Conservation (phyloP, 352 stramenopile species). For the Discostella stelligera region DNA sequence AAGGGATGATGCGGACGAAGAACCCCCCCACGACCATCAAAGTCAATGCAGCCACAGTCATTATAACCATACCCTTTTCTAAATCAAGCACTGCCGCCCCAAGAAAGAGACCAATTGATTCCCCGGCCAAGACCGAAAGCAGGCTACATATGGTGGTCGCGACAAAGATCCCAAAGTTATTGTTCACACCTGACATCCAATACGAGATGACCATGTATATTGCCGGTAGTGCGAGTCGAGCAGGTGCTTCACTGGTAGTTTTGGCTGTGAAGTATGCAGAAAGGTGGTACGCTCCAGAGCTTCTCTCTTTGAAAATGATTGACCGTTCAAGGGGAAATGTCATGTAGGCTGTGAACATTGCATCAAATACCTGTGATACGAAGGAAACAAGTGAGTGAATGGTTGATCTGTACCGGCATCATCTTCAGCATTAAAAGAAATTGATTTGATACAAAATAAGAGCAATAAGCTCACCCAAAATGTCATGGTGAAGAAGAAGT, state of each 20-base stretch:
- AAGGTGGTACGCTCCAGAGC: slow-evolving; percentile 60
- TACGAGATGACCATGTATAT: slow-evolving; percentile 76
- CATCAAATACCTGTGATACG: slow-evolving; percentile 68
- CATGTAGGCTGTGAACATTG: slow-evolving; percentile 75
- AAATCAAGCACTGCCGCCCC: slow-evolving; percentile 70
- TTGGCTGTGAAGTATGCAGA: slow-evolving; percentile 73
- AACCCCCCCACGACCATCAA: slow-evolving; percentile 71
- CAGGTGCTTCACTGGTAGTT: slow-evolving; percentile 62
- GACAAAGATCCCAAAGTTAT: slow-evolving; percentile 61
- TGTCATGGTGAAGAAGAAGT: slow-evolving; percentile 62
- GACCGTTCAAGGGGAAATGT: slow-evolving; percentile 63
- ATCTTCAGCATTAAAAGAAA: not conserved
- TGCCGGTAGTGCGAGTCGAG: slow-evolving; percentile 59
- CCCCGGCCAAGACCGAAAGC: slow-evolving; percentile 65
- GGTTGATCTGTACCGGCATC: not conserved
- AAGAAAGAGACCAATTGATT: slow-evolving; percentile 68
- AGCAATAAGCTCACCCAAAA: slow-evolving; percentile 40
- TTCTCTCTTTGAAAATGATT: slow-evolving; percentile 76
- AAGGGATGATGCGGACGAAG: slow-evolving; percentile 62
- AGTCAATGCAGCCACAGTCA: slow-evolving; percentile 58
- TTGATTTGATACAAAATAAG: not conserved
- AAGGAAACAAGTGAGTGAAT: slow-evolving; percentile 7
- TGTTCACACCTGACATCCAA: slow-evolving; percentile 69
- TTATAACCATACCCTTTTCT: slow-evolving; percentile 51
- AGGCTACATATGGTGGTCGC: slow-evolving; percentile 55